A percentile compares a stretch with the other conserved stretches of the same genome.
phyloP scores from a whole-genome alignment of 805 yeast species.

The Metschnikowia santaceciliae region DNA sequence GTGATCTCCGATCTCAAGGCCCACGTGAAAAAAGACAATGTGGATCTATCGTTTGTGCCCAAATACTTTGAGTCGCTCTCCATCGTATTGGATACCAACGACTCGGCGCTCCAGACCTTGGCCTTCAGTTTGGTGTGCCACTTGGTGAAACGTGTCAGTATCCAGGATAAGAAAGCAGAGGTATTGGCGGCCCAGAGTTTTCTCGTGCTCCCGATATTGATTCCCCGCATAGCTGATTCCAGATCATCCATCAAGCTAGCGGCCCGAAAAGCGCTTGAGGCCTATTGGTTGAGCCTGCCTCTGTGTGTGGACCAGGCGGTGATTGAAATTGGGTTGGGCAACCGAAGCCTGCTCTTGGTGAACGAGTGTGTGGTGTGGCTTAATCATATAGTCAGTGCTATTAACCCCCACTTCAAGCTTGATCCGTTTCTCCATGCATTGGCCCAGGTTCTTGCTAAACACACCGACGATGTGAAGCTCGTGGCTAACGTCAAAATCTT shows the following conservation, averaged over 20 bases:
- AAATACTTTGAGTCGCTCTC: slow-evolving; percentile 48
- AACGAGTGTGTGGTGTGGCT: slow-evolving; percentile 45
- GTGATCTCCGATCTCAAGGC: slow-evolving; percentile 41
- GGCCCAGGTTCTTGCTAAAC: slow-evolving; percentile 16
- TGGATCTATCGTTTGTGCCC: slow-evolving; percentile 47
- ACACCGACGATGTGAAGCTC: slow-evolving; percentile 11
- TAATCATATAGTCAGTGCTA: slow-evolving; percentile 33
- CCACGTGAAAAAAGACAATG: slow-evolving; percentile 52
- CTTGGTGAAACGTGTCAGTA: slow-evolving; percentile 52
- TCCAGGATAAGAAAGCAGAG: slow-evolving; percentile 45
- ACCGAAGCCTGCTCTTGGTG: slow-evolving; percentile 34
- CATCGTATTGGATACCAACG: slow-evolving; percentile 39
- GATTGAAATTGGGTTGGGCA: slow-evolving; percentile 41
- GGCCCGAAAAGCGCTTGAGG: slow-evolving; percentile 49
- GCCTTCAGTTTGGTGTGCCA: slow-evolving; percentile 54
- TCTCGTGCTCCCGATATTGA: slow-evolving; percentile 48
- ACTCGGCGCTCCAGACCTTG: slow-evolving; percentile 33
- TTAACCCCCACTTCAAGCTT: slow-evolving; percentile 32
- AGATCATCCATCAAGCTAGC: slow-evolving; percentile 36
- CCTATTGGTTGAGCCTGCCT: slow-evolving; percentile 53
- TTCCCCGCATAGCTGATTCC: slow-evolving; percentile 43
- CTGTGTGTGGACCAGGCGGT: slow-evolving; percentile 43
- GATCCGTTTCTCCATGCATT: slow-evolving; percentile 24
- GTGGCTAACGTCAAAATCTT: slow-evolving; percentile 19
- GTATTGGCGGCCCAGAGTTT: slow-evolving; percentile 41